These are phyloP conservation scores for Hysterangium stoloniferum DNA, from an alignment of 768 basidiomycete genomes.

Conservation along the genomic window DNA sequence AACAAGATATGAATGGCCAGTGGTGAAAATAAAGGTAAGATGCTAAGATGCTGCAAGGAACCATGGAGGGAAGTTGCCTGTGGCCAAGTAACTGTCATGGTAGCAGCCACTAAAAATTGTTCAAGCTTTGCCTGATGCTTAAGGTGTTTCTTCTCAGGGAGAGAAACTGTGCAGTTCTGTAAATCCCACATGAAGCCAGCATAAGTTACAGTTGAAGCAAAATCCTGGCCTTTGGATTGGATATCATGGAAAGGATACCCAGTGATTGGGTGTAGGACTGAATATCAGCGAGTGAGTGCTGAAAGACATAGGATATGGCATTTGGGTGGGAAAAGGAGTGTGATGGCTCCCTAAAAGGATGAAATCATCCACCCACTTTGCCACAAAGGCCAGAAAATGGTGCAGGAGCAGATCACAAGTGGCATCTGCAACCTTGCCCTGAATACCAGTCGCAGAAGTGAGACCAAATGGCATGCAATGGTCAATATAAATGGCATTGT, in stretches of 20 bases:
- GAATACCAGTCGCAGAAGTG: slow-evolving; percentile 22
- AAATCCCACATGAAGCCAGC: slow-evolving; percentile 2
- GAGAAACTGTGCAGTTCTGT: not conserved
- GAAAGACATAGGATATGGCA: not conserved
- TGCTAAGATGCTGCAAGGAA: slow-evolving; percentile 23
- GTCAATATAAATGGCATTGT: slow-evolving; percentile 12
- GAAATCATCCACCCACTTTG: slow-evolving; percentile 34
- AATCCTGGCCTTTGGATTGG: not conserved
- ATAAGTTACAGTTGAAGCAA: not conserved
- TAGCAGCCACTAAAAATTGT: not conserved
- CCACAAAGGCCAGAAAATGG: slow-evolving; percentile 16
- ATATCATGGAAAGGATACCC: not conserved
- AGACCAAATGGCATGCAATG: slow-evolving; percentile 19
- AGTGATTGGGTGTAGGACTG: not conserved
- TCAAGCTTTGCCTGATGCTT: not conserved
- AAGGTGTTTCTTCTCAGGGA: not conserved
- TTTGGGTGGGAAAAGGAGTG: slow-evolving; percentile 8
- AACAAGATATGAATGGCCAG: slow-evolving; percentile 25
- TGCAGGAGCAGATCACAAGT: slow-evolving; percentile 19
- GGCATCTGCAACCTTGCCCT: slow-evolving; percentile 26
- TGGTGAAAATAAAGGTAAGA: slow-evolving; percentile 24
- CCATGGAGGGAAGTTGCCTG: not conserved
- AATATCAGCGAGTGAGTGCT: not conserved
- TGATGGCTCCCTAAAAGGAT: slow-evolving; percentile 19
- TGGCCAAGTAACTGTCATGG: not conserved